A percentile compares a stretch with the other conserved stretches of the same genome.
Conservation (phyloP, 176 grass and related monocot species). For the Oropetium thomaeum region DNA sequence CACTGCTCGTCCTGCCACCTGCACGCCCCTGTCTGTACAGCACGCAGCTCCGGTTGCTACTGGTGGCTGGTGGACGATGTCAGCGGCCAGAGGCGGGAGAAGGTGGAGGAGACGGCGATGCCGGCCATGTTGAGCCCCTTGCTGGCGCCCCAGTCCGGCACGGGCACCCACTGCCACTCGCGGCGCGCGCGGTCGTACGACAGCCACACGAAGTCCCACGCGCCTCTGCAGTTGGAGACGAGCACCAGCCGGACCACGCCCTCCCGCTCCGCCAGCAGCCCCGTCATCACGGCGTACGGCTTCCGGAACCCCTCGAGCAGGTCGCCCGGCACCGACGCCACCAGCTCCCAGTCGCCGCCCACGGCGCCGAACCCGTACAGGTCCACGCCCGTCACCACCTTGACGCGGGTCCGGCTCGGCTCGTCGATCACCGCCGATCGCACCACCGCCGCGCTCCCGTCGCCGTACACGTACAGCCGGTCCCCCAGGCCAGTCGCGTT, state of each 20-base stretch:
- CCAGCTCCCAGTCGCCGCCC: conserved; percentile 64
- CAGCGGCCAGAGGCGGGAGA: conserved; percentile 74
- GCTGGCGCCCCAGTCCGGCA: conserved; percentile 74
- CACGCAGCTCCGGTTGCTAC: neutral
- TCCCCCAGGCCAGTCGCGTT: conserved; percentile 39
- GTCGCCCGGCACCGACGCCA: conserved; percentile 48
- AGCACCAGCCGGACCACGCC: conserved; percentile 71
- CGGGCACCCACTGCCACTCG: conserved; percentile 75
- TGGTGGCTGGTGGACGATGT: neutral
- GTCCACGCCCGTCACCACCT: conserved; percentile 65
- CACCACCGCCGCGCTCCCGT: conserved; percentile 72
- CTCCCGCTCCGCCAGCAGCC: conserved; percentile 81
- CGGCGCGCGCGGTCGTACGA: conserved; percentile 53
- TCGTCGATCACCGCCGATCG: conserved; percentile 61
- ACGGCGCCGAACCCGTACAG: conserved; percentile 57
- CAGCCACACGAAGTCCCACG: conserved; percentile 84
- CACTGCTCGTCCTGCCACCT: neutral
- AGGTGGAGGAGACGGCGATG: conserved; percentile 92
- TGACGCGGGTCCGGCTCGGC: conserved; percentile 43
- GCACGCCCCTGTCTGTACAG: neutral
- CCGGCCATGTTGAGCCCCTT: conserved; percentile 97
- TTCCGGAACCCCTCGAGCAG: conserved; percentile 63
- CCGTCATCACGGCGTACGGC: conserved; percentile 86
- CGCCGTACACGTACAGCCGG: conserved; percentile 74
- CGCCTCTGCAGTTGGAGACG: conserved; percentile 83